Evolutionary conservation across 129 eudicot species (phyloP).

Genomic region (Helianthus annuus): HanXRQr2.0-SUNRISE NC_035436.2:174579155-174579654

Average conservation of each 20-base stretch:
- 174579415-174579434: slow-evolving; percentile 7
- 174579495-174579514: neutral
- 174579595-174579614: neutral
- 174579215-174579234: neutral
- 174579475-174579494: neutral
- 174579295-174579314: neutral
- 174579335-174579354: slow-evolving; percentile 9
- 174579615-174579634: neutral
- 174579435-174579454: slow-evolving; percentile 10
- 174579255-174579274: slow-evolving; percentile 3
- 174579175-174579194: slow-evolving; percentile 10
- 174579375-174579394: slow-evolving; percentile 9
- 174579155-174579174: neutral
- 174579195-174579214: slow-evolving; percentile 14
- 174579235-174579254: neutral
- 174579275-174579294: neutral
- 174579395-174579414: neutral
- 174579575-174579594: neutral
- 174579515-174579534: neutral
- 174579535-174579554: neutral
- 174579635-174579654: neutral
- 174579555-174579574: slow-evolving; percentile 1
- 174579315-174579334: neutral
- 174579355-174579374: slow-evolving; percentile 19
- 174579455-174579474: neutral